These are phyloP conservation scores for Sphenostylis stenocarpa DNA, from an alignment of 306 rosid species.

Conservation along the genomic window DNA sequence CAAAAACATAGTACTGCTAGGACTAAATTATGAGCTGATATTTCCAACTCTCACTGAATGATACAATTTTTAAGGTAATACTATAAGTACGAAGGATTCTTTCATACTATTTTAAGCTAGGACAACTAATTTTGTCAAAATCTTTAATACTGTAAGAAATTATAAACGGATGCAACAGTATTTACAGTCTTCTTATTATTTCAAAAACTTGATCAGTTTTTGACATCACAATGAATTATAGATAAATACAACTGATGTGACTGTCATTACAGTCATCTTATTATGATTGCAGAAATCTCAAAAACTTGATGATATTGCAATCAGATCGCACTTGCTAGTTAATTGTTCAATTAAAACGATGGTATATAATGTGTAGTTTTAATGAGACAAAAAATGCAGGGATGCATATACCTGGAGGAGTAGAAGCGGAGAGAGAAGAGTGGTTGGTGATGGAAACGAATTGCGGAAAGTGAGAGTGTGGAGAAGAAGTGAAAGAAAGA, in stretches of 20 bases:
- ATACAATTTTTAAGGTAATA: too few relatives aligned
- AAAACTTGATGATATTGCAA: neutral
- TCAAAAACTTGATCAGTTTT: too few relatives aligned
- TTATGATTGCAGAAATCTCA: neutral
- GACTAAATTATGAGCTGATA: too few relatives aligned
- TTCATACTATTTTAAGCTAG: too few relatives aligned
- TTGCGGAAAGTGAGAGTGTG: neutral
- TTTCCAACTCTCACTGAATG: too few relatives aligned
- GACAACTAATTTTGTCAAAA: too few relatives aligned
- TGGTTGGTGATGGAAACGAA: constrained; percentile 2
- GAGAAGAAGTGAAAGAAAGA: neutral
- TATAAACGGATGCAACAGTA: too few relatives aligned
- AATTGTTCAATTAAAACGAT: neutral
- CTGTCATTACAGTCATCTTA: neutral
- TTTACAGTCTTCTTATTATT: too few relatives aligned
- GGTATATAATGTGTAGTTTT: neutral
- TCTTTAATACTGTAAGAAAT: too few relatives aligned
- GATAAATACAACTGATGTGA: neutral
- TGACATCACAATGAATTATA: too few relatives aligned
- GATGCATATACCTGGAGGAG: constrained; percentile 20
- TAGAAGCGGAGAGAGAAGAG: neutral
- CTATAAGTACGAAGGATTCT: too few relatives aligned
- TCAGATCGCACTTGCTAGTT: neutral
- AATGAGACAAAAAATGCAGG: neutral
- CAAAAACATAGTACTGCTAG: too few relatives aligned